A percentile compares a stretch with the other conserved stretches of the same genome.
Conservation (phyloP, 192 early-diverging fungal species). For the Mortierella hygrophila region DNA sequence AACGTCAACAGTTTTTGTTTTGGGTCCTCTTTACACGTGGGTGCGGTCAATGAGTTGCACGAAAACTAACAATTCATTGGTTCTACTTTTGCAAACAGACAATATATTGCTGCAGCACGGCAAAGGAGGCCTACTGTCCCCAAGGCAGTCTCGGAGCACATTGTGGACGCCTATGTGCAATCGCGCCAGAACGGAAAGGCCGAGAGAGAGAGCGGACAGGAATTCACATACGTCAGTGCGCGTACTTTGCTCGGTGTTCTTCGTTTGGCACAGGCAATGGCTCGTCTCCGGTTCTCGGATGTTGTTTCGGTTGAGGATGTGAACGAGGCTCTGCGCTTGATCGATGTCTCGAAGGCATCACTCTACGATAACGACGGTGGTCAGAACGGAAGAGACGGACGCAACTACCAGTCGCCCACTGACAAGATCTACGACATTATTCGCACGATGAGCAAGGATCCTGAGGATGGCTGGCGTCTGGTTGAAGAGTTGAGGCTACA, state of each 20-base stretch:
- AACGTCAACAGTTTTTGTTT: background rate
- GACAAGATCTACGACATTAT: constrained; percentile 85
- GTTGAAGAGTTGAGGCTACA: constrained; percentile 72
- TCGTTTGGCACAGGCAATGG: constrained; percentile 86
- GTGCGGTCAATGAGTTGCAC: background rate
- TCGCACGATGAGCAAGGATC: constrained; percentile 74
- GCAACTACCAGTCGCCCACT: constrained; percentile 64
- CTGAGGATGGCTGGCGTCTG: constrained; percentile 64
- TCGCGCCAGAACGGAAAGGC: constrained; percentile 75
- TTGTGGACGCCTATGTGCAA: constrained; percentile 89
- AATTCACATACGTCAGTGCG: constrained; percentile 85
- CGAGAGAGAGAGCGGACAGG: constrained; percentile 62
- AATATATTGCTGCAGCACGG: constrained; percentile 90
- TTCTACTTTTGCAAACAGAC: constrained; percentile 58
- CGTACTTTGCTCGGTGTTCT: constrained; percentile 91
- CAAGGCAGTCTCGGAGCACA: constrained; percentile 82
- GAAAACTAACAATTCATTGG: background rate
- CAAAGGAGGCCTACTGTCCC: constrained; percentile 80
- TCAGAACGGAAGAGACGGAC: constrained; percentile 47
- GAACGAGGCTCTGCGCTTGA: constrained; percentile 88
- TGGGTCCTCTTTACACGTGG: background rate
- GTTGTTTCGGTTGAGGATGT: constrained; percentile 81
- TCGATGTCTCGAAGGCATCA: constrained; percentile 93
- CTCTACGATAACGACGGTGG: constrained; percentile 71
- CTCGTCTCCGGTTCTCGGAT: constrained; percentile 80